Conservation (phyloP, 164 flowering plant genomes). For the Saururus chinensis region DNA sequence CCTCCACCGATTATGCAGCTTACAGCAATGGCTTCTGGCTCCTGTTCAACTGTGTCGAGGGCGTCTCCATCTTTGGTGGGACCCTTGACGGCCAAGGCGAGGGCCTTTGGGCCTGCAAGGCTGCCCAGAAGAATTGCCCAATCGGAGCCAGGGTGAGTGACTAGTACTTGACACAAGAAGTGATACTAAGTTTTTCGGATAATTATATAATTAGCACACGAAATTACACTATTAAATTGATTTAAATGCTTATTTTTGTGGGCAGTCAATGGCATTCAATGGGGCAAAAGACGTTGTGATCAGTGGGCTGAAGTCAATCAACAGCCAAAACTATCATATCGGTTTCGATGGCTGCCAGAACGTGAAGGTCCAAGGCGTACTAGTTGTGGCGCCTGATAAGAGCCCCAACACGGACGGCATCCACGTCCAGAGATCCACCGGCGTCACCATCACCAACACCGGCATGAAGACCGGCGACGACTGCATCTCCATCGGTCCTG, state of each 20-base stretch:
- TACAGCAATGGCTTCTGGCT: slow-evolving; percentile 8
- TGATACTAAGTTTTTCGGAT: no score
- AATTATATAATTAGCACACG: neutral
- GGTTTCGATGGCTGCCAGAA: slow-evolving; percentile 16
- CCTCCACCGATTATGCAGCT: neutral
- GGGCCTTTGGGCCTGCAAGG: slow-evolving; percentile 16
- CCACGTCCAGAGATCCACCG: slow-evolving; percentile 12
- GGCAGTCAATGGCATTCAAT: slow-evolving; percentile 14
- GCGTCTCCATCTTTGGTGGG: slow-evolving; percentile 14
- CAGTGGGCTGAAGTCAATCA: slow-evolving; percentile 13
- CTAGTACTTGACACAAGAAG: neutral
- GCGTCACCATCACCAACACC: slow-evolving; percentile 12
- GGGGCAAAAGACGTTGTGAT: slow-evolving; percentile 8
- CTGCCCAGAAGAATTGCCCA: slow-evolving; percentile 6
- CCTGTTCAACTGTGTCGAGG: slow-evolving; percentile 9
- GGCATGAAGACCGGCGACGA: slow-evolving; percentile 20
- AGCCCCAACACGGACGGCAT: slow-evolving; percentile 33
- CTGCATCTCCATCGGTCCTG: slow-evolving; percentile 24
- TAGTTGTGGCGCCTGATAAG: slow-evolving; percentile 7
- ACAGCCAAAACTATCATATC: slow-evolving; percentile 17
- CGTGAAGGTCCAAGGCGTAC: slow-evolving; percentile 12
- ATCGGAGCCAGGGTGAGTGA: slow-evolving; percentile 14
- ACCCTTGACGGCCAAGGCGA: slow-evolving; percentile 15
- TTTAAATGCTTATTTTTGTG: neutral
- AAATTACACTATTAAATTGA: neutral